Evolutionary conservation across 306 rosid genomes (phyloP).

Genomic region (Inga oerstediana): DNA sequence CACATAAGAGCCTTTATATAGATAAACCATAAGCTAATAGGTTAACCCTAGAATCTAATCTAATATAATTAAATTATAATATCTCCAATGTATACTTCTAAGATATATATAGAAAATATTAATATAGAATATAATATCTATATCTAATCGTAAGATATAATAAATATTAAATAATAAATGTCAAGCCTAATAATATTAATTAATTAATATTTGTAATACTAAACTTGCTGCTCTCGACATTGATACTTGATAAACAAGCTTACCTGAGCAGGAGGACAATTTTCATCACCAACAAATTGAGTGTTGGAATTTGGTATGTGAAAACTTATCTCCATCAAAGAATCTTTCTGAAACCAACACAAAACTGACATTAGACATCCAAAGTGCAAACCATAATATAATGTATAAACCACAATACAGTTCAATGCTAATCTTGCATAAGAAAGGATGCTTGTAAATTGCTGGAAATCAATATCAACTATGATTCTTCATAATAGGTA

Average conservation of each 20-base stretch:
- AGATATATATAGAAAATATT: too few relatives aligned
- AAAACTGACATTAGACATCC: conserved; percentile 17
- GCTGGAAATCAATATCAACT: conserved; percentile 17
- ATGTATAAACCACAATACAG: neutral
- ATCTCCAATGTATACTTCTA: too few relatives aligned
- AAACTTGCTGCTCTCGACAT: too few relatives aligned
- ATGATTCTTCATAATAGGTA: neutral
- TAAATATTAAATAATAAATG: too few relatives aligned
- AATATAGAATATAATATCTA: too few relatives aligned
- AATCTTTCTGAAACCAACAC: conserved; percentile 80
- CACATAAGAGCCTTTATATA: too few relatives aligned
- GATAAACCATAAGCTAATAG: too few relatives aligned
- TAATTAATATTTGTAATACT: too few relatives aligned
- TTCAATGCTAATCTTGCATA: conserved; percentile 13
- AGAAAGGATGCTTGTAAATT: conserved; percentile 14
- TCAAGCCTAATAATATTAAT: too few relatives aligned
- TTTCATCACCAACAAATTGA: conserved; percentile 96
- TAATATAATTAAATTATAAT: too few relatives aligned
- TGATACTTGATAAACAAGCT: conserved; percentile 22
- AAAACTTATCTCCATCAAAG: conserved; percentile 95
- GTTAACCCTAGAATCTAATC: too few relatives aligned
- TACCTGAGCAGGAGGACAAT: conserved; percentile 93
- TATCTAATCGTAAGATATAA: too few relatives aligned
- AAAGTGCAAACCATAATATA: conserved; percentile 16
- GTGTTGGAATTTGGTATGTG: conserved; percentile 97